Base-by-base conservation (phyloP, 345 rosid genomes). In the Fremontodendron californicum region DNA sequence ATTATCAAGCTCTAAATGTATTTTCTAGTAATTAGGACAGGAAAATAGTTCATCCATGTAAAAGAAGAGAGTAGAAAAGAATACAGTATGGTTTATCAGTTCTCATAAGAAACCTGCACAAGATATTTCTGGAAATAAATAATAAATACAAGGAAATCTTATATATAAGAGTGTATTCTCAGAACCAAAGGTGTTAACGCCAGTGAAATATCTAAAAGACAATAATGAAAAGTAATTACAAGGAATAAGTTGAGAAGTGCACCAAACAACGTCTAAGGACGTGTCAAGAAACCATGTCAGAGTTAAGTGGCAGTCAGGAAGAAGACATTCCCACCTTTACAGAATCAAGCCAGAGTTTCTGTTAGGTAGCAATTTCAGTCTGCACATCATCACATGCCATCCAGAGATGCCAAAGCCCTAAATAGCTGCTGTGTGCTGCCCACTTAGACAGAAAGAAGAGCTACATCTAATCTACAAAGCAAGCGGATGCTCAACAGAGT, bases 361-460 rank as follows among this genome's bases (percentile, higher is more conserved):
- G 74, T 71, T 31, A 19, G 74, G 45, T 49, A 29, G 29, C 61
- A 49, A 71, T 33, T 33, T 71, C 45, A 31, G 43, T 71, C 75
- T 71, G 75, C 46, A 33, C 62, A 71, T 51, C 75, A 39, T 54
- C 52, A 57, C 65, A 73, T 37, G 15, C 23, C 61, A 70, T 70
- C 74, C 16, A 29, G n/a, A 48, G 55, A 51, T 49, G 48, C 33
- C 42, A 60, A 19, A 7, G 37, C 73, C 67, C 52, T 27, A 74
- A 74, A 29, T 27, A 6, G 51, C 16, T 74, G 54, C 35, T 25
- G 18, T 40, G 57, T 73, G 77, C 52, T 25, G 49, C 54, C 12
- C 23, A 27, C 25, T 42, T 73, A 4, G 37, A 42, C 40, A 43
- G 16, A 42, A 43, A 58, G 37, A 57, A 37, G 48, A 57, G 37